These are phyloP conservation scores for Coemansia furcata DNA, from an alignment of 192 early-diverging fungal species.

Conservation along the genomic window DNA sequence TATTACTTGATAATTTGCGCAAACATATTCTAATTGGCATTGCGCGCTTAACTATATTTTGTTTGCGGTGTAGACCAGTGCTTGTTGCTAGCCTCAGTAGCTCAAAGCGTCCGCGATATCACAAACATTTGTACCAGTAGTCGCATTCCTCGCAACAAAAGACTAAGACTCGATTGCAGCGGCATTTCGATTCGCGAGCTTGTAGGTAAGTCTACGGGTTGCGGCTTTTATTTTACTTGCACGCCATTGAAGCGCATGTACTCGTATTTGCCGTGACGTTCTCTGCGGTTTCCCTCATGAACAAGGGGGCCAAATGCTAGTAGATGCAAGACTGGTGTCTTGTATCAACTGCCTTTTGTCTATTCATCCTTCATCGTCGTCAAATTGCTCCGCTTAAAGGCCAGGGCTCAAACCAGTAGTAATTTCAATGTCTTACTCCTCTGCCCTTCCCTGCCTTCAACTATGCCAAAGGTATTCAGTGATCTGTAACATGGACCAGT, in stretches of 20 bases:
- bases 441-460: neutral
- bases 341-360: neutral
- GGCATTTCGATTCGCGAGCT: neutral
- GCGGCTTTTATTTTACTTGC: too few relatives aligned
- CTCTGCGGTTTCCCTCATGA: neutral
- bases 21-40: neutral
- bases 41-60: neutral
- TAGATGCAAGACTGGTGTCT: neutral
- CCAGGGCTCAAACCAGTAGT: slow-evolving; percentile 3
- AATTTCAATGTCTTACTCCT: neutral
- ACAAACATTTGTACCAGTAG: neutral
- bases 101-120: neutral
- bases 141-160: neutral
- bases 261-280: neutral
- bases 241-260: neutral
- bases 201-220: neutral
- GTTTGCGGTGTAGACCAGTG: neutral
- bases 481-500: neutral
- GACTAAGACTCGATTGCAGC: neutral
- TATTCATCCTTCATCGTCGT: neutral
- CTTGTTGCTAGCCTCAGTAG: neutral
- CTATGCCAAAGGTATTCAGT: neutral
- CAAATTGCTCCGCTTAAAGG: neutral
- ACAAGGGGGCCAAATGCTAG: neutral
- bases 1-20: neutral